Percentiles rank a stretch among this genome's conserved stretches.
phyloP scores from a whole-genome alignment of 352 stramenopile species.

The Globisporangium paddicum region DNA sequence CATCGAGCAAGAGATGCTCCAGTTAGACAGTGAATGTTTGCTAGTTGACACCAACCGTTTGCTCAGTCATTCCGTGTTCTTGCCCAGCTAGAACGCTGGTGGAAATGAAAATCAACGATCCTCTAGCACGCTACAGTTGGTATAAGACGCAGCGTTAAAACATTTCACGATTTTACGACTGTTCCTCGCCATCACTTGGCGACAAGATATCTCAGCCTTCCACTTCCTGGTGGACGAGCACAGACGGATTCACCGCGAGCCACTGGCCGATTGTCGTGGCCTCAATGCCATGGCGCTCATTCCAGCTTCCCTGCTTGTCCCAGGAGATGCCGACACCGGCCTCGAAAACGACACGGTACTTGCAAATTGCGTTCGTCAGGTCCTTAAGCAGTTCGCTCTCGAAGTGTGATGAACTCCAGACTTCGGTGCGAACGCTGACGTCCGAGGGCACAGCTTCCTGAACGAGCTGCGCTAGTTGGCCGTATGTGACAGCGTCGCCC shows the following conservation, averaged over 20 bases:
- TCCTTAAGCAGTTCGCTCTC: constrained; percentile 5
- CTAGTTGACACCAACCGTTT: no score
- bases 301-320: not conserved
- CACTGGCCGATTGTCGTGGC: not conserved
- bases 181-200: no score
- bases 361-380: constrained; percentile 5
- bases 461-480: not conserved
- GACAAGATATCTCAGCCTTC: not conserved
- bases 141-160: no score
- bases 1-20: no score
- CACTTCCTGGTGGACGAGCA: not conserved
- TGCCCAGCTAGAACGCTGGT: no score
- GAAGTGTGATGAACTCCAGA: not conserved
- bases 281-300: not conserved
- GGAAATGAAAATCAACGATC: no score
- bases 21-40: no score
- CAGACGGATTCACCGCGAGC: not conserved
- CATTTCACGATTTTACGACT: no score
- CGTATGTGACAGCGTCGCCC: constrained; percentile 13
- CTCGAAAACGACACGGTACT: constrained; percentile 11
- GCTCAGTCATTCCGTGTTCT: no score
- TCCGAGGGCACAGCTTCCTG: not conserved
- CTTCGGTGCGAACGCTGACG: not conserved
- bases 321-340: not conserved
- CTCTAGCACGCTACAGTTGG: no score